Base-by-base conservation (phyloP, 805 yeast genomes). In the Kurtzmaniella fragi region DNA sequence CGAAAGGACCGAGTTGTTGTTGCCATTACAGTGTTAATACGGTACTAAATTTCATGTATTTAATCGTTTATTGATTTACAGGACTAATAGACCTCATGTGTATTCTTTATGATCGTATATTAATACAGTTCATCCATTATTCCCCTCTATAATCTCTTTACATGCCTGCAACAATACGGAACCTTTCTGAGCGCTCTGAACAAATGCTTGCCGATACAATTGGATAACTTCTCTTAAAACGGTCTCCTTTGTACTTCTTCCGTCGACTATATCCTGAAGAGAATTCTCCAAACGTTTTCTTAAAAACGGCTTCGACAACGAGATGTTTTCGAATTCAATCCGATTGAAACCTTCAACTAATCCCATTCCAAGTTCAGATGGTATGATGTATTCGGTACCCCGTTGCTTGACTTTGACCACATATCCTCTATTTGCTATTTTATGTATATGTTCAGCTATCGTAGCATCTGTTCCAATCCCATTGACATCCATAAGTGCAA, bases 381-480 rank as follows among this genome's bases (percentile, higher is more conserved):
- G 99, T 5, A 83, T 64, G 11, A 93, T 60, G 36, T 69, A 66
- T 37, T 67, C 71, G 1, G 63, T 62, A 17, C 66, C 49, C 15
- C 64, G 61, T 32, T 52, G 48, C 32, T 59, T 64, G 38, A 57
- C 62, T 46, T 73, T 79, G 13, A 59, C 62, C 4, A 86, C 76
- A 52, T 90, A 95, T 14, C 79, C 78, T 38, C 99, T 63, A 9
- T 59, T 58, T 23, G 75, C 62, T 32, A 93, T 80, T 54, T 85
- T 90, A 42, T 84, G 89, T 29, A 93, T 93, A 60, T 93, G 99
- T 32, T 93, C 99, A 0, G 98, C 99, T 61, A 93, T 95, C 0
- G 99, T 93, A 1, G 99, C 99, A 66, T 93, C 99, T 0, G 99
- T 93, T 2, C 99, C 99, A 33, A 93, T 93, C 0, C 98, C 98